Percentiles rank a stretch among this genome's conserved stretches.
These are phyloP conservation scores for Speleostelium caveatum DNA, from an alignment of 78 protist genomes.

Conservation along the genomic window DNA sequence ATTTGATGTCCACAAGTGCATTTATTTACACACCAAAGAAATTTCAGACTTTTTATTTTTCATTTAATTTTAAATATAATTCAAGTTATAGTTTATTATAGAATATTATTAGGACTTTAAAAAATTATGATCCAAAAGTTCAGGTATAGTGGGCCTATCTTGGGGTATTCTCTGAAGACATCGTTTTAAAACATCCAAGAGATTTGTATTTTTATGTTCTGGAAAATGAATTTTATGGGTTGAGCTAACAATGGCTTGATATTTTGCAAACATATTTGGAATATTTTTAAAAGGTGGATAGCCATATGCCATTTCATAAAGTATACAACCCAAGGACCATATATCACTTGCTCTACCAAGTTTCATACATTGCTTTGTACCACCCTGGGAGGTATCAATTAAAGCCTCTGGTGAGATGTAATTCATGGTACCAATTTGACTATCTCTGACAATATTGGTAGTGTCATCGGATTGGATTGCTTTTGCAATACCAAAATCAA, in stretches of 20 bases:
- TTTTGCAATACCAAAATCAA: conserved; percentile 99
- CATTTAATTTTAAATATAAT: too few relatives aligned
- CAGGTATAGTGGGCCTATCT: conserved; percentile 78
- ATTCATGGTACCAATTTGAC: conserved; percentile 96
- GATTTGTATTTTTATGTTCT: conserved; percentile 13
- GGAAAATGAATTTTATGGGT: conserved; percentile 64
- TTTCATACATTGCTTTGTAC: conserved; percentile 44
- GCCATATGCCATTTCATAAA: conserved; percentile 92
- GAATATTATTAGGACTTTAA: conserved; percentile 63
- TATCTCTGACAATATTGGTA: conserved; percentile 90
- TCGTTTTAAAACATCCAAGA: conserved; percentile 76
- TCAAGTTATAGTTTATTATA: too few relatives aligned
- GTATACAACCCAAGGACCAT: conserved; percentile 97
- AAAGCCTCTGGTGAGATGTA: conserved; percentile 98
- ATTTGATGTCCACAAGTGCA: too few relatives aligned
- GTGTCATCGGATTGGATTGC: conserved; percentile 83
- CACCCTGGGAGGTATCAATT: conserved; percentile 44
- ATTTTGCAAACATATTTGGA: conserved; percentile 32
- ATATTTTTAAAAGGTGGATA: conserved; percentile 86
- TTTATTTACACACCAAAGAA: too few relatives aligned
- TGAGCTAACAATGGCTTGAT: conserved; percentile 82
- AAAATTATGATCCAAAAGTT: conserved; percentile 88
- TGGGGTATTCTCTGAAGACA: conserved; percentile 86
- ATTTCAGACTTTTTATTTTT: too few relatives aligned
- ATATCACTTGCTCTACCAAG: conserved; percentile 90